A percentile compares a stretch with the other conserved stretches of the same genome.
These are phyloP conservation scores for Barnettozyma hawaiiensis DNA, from an alignment of 1,139 yeast genomes.

Conservation along the genomic window DNA sequence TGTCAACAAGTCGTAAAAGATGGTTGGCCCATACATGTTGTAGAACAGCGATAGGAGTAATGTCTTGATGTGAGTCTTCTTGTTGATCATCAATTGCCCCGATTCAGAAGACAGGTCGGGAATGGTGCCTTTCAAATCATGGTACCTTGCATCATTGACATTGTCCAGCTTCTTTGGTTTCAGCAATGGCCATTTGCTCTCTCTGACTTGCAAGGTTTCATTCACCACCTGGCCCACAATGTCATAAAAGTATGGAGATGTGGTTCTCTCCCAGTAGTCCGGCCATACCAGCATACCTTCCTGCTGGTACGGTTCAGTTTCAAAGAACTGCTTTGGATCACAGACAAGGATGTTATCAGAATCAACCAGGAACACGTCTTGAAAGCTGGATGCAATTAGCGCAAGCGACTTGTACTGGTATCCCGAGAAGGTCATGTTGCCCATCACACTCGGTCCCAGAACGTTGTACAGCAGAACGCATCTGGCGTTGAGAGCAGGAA, in stretches of 20 bases:
- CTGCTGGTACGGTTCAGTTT: slow-evolving; percentile 30
- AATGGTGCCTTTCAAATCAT: slow-evolving; percentile 51
- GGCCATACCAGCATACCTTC: slow-evolving; percentile 54
- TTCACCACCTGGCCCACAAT: slow-evolving; percentile 43
- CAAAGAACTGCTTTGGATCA: slow-evolving; percentile 48
- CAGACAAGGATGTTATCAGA: slow-evolving; percentile 58
- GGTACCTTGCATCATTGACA: slow-evolving; percentile 29
- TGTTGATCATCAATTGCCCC: slow-evolving; percentile 53
- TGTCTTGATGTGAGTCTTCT: slow-evolving; percentile 47
- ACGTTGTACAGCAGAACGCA: slow-evolving; percentile 44
- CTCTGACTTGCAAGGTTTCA: slow-evolving; percentile 35
- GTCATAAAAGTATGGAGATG: slow-evolving; percentile 53
- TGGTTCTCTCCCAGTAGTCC: slow-evolving; percentile 61
- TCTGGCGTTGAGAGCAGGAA: slow-evolving; percentile 47
- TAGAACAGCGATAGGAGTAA: slow-evolving; percentile 49
- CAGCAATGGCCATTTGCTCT: slow-evolving; percentile 30
- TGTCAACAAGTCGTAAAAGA: slow-evolving; percentile 50
- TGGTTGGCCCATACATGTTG: slow-evolving; percentile 52
- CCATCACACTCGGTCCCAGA: slow-evolving; percentile 29
- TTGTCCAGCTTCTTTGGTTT: slow-evolving; percentile 10
- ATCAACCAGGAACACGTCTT: slow-evolving; percentile 49
- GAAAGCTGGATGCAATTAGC: slow-evolving; percentile 49
- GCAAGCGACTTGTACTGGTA: slow-evolving; percentile 58
- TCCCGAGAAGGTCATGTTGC: slow-evolving; percentile 39
- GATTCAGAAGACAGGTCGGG: slow-evolving; percentile 62